Percentiles rank a stretch among this genome's conserved stretches.
Conservation (phyloP, 2,329 filamentous ascomycete genomes). For the Ceratocystis ficicola region DNA sequence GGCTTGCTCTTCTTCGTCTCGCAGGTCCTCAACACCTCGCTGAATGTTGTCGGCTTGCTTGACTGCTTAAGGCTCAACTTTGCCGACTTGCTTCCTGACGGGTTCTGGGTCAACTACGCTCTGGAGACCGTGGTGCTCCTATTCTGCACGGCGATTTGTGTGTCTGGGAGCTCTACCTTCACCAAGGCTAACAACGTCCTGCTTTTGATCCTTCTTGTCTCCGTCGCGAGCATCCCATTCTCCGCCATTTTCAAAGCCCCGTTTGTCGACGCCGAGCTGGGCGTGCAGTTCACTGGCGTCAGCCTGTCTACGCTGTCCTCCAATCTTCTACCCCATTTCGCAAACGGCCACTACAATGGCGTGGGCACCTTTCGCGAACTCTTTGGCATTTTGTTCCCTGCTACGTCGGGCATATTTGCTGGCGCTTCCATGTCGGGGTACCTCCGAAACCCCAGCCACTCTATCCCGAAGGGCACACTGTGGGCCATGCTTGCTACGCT, state of each 20-base stretch:
- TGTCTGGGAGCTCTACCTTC: slow-evolving; percentile 70
- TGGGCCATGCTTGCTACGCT: slow-evolving; percentile 68
- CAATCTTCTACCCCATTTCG: slow-evolving; percentile 62
- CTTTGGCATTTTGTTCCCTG: slow-evolving; percentile 75
- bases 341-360: slow-evolving; percentile 49
- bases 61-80: slow-evolving; percentile 71
- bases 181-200: slow-evolving; percentile 68
- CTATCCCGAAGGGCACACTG: slow-evolving; percentile 74
- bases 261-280: slow-evolving; percentile 49
- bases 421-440: slow-evolving; percentile 89
- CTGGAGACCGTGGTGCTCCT: slow-evolving; percentile 61
- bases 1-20: slow-evolving; percentile 83
- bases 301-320: slow-evolving; percentile 54
- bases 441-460: slow-evolving; percentile 66
- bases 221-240: slow-evolving; percentile 69
- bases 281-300: slow-evolving; percentile 68
- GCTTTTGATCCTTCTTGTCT: slow-evolving; percentile 55
- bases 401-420: slow-evolving; percentile 47
- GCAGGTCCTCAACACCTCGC: slow-evolving; percentile 73
- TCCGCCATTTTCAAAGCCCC: slow-evolving; percentile 59
- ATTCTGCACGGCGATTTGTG: slow-evolving; percentile 60
- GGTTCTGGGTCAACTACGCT: slow-evolving; percentile 65
- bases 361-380: slow-evolving; percentile 64
- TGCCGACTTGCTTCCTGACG: slow-evolving; percentile 52
- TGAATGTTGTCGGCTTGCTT: slow-evolving; percentile 78